Evolutionary conservation across 1,139 yeast genomes (phyloP).

Genomic region (Waltiozyma solani): DNA sequence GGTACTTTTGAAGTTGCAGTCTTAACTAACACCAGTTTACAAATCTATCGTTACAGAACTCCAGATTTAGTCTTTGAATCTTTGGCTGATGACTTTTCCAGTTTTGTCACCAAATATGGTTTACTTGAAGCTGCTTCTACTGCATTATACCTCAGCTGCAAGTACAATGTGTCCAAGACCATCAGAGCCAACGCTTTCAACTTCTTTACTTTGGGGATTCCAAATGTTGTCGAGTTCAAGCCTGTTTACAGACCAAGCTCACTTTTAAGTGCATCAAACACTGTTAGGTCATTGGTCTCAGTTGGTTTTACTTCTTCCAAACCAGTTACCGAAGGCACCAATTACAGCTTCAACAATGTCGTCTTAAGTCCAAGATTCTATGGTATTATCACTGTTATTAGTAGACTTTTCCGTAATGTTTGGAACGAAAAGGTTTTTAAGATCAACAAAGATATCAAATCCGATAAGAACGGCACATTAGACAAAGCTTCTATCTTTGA

Average conservation of each 20-base stretch:
- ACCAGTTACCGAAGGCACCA: conserved; percentile 1
- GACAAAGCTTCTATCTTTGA: conserved; percentile 19
- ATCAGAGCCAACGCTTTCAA: conserved; percentile 29
- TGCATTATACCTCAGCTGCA: conserved; percentile 74
- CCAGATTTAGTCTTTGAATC: conserved; percentile 72
- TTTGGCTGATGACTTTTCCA: conserved; percentile 47
- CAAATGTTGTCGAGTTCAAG: conserved; percentile 26
- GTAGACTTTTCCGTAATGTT: conserved; percentile 66
- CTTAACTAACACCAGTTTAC: conserved; percentile 70
- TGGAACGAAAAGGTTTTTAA: conserved; percentile 73
- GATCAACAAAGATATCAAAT: conserved; percentile 31
- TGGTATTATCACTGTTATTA: conserved; percentile 74
- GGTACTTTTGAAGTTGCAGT: conserved; percentile 64
- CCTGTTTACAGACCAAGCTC: conserved; percentile 20
- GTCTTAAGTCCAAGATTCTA: conserved; percentile 85
- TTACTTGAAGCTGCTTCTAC: conserved; percentile 78
- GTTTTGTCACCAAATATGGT: conserved; percentile 48
- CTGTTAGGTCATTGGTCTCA: conserved; percentile 5
- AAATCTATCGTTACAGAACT: conserved; percentile 65
- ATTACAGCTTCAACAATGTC: conserved; percentile 49
- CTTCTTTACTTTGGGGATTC: conserved; percentile 28
- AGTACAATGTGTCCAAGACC: conserved; percentile 49
- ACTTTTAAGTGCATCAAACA: neutral
- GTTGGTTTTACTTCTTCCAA: neutral
- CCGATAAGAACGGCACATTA: conserved; percentile 27